Evolutionary conservation across 2,329 filamentous ascomycete genomes (phyloP).

Genomic region (Epichloe elymi): DNA sequence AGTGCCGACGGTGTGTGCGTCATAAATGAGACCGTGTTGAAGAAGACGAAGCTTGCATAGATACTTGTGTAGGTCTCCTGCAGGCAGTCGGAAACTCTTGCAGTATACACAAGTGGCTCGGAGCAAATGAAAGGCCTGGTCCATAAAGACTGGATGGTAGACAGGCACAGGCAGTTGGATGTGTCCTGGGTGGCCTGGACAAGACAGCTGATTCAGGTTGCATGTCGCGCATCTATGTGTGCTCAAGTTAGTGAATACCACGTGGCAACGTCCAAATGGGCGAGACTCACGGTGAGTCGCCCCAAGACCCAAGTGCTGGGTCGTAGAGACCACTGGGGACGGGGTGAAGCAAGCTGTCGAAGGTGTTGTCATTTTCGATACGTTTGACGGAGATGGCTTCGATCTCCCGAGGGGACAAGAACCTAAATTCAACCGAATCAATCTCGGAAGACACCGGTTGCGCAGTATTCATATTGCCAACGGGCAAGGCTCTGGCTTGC

Average conservation of each 20-base stretch:
- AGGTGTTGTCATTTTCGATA: conserved; percentile 88
- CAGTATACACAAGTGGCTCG: conserved; percentile 87
- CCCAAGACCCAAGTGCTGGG: conserved; percentile 78
- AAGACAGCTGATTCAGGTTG: conserved; percentile 66
- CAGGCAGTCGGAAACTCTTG: conserved; percentile 69
- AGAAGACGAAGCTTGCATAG: conserved; percentile 75
- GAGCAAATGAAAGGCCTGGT: conserved; percentile 75
- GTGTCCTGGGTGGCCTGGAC: conserved; percentile 87
- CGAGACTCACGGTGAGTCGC: conserved; percentile 56
- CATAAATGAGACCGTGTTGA: conserved; percentile 67
- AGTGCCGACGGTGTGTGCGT: conserved; percentile 46
- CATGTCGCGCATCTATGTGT: conserved; percentile 72
- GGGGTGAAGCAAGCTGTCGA: conserved; percentile 82
- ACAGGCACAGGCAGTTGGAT: conserved; percentile 88
- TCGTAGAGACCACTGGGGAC: conserved; percentile 88
- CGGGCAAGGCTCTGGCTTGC: neutral
- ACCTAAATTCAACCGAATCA: conserved; percentile 77
- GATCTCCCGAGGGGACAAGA: conserved; percentile 73
- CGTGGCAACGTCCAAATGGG: neutral
- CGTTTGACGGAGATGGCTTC: conserved; percentile 80
- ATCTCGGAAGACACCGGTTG: conserved; percentile 77
- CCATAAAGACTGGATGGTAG: conserved; percentile 95
- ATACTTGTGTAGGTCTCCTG: conserved; percentile 63
- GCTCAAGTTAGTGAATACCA: conserved; percentile 1
- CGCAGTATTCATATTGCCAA: conserved; percentile 49